Evolutionary conservation across 2,329 filamentous ascomycete genomes (phyloP).

Genomic region (Dothideomycetes sp.): DNA sequence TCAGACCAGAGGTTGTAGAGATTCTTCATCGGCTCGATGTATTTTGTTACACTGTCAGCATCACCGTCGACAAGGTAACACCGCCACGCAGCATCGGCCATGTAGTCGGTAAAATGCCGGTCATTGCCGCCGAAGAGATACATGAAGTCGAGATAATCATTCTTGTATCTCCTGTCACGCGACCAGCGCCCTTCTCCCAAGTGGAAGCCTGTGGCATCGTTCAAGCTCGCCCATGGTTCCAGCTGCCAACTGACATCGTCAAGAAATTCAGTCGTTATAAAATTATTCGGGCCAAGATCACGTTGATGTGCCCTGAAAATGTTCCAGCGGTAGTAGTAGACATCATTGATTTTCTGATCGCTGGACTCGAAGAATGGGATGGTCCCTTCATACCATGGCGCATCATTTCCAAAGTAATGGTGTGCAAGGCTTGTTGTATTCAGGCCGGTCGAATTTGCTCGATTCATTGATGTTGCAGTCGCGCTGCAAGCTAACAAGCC

Average conservation of each 20-base stretch:
- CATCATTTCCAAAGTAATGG: slow-evolving; percentile 34
- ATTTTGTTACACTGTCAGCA: slow-evolving; percentile 22
- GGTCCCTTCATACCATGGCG: slow-evolving; percentile 31
- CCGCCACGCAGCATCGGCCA: slow-evolving; percentile 33
- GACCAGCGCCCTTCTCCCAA: slow-evolving; percentile 37
- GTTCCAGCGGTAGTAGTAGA: slow-evolving; percentile 40
- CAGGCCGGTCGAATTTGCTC: too few species aligned
- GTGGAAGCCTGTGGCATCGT: slow-evolving; percentile 38
- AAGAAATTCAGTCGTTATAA: slow-evolving; percentile 38
- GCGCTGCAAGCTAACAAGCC: too few species aligned
- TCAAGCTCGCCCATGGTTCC: slow-evolving; percentile 34
- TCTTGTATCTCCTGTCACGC: slow-evolving; percentile 35
- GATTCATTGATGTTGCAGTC: too few species aligned
- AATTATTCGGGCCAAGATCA: slow-evolving; percentile 34
- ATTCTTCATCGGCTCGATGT: slow-evolving; percentile 29
- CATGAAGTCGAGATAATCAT: slow-evolving; percentile 37
- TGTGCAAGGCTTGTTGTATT: slow-evolving; percentile 22
- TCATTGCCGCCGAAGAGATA: slow-evolving; percentile 32
- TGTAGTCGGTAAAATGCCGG: slow-evolving; percentile 37
- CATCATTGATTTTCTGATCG: slow-evolving; percentile 30
- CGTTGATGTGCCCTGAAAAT: slow-evolving; percentile 38
- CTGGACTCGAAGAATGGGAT: slow-evolving; percentile 34
- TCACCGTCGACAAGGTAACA: slow-evolving; percentile 36
- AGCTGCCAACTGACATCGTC: slow-evolving; percentile 37
- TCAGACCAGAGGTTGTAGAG: slow-evolving; percentile 33